Percentiles rank a stretch among this genome's conserved stretches.
Evolutionary conservation across 805 yeast species (phyloP).

Genomic region (Metschnikowia henanensis): DNA sequence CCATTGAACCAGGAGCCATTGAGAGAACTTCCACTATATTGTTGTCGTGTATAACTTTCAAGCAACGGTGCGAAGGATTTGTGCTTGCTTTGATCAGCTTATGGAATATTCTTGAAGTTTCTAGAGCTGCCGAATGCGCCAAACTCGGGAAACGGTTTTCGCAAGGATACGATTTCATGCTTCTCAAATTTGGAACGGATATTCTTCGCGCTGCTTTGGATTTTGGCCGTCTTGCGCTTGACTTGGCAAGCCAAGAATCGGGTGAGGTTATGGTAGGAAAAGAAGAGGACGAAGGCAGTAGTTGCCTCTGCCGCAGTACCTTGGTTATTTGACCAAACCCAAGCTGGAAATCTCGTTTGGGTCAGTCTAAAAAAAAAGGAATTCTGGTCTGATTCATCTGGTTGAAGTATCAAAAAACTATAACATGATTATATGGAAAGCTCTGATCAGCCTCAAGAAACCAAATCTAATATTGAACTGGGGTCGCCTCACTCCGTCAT

Average conservation of each 20-base stretch:
- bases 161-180: neutral
- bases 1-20: neutral
- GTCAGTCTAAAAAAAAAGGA: neutral
- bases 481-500: no score
- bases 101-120: neutral
- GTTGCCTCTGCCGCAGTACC: neutral
- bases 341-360: neutral
- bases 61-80: no score
- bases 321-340: neutral
- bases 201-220: neutral
- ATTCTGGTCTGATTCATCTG: neutral
- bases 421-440: no score
- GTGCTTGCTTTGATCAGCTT: neutral
- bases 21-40: neutral
- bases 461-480: no score
- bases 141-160: neutral
- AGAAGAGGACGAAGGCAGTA: neutral
- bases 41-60: no score
- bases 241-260: neutral
- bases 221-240: neutral
- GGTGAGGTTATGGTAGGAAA: no score
- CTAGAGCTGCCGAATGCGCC: neutral
- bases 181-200: neutral
- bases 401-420: no score
- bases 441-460: no score